A percentile compares a stretch with the other conserved stretches of the same genome.
Conservation (phyloP, 2,329 filamentous ascomycete genomes). For the Aspergillus tamarii region DNA sequence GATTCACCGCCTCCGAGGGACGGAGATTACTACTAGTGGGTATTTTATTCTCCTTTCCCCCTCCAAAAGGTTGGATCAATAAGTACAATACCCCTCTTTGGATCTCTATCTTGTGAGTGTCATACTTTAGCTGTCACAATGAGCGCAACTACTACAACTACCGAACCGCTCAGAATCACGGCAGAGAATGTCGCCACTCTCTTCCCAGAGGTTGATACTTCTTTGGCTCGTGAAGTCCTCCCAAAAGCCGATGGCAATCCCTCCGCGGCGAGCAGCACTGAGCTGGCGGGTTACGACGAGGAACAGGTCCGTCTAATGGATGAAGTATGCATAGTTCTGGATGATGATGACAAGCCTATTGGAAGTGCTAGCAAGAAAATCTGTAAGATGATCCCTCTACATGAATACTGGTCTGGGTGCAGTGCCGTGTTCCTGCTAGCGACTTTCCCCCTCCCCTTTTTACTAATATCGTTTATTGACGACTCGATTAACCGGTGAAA, state of each 20-base stretch:
- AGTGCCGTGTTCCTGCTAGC: background rate
- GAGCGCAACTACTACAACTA: constrained; percentile 54
- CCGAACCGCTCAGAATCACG: constrained; percentile 67
- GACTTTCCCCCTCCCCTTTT: background rate
- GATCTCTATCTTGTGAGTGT: background rate
- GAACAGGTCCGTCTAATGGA: constrained; percentile 99
- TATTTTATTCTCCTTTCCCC: constrained; percentile 5
- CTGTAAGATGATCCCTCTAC: constrained; percentile 62
- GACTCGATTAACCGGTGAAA: background rate
- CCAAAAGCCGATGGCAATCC: constrained; percentile 42
- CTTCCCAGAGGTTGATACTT: constrained; percentile 78
- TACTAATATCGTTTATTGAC: constrained; percentile 1
- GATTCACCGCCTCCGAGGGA: constrained; percentile 1
- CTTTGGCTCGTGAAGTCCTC: constrained; percentile 56
- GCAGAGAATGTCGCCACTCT: constrained; percentile 83
- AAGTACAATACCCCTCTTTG: background rate
- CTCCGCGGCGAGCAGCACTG: constrained; percentile 58
- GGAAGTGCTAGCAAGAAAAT: constrained; percentile 98
- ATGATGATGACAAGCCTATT: constrained; percentile 89
- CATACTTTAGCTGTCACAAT: constrained; percentile 23
- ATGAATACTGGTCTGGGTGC: background rate
- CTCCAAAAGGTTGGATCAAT: background rate
- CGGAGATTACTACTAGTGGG: background rate
- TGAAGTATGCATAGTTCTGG: constrained; percentile 95
- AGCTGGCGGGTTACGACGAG: constrained; percentile 89